Evolutionary conservation across 2,329 filamentous ascomycete genomes (phyloP).

Genomic region (Botrytis pseudocinerea): DNA sequence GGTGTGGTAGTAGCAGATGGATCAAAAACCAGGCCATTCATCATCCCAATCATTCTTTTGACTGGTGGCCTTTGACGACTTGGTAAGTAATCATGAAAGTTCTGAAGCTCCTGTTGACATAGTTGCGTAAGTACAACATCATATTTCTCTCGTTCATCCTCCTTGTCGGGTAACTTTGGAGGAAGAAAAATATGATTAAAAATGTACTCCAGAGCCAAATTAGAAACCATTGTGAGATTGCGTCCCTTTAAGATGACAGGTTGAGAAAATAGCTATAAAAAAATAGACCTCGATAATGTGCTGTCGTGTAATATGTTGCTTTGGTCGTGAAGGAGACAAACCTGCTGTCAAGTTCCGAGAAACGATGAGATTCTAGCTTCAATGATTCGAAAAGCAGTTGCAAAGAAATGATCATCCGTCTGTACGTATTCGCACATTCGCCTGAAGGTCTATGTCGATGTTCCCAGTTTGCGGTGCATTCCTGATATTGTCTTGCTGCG

Average conservation of each 20-base stretch:
- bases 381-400: background rate
- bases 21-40: background rate
- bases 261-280: background rate
- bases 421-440: too few relatives aligned
- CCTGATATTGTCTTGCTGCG: background rate
- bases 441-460: too few relatives aligned
- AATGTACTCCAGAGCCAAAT: slow-evolving; percentile 38
- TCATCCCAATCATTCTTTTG: background rate
- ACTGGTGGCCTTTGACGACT: background rate
- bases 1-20: background rate
- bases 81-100: slow-evolving; percentile 4
- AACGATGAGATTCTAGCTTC: background rate
- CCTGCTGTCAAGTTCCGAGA: background rate
- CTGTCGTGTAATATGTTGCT: background rate
- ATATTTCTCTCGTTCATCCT: slow-evolving; percentile 31
- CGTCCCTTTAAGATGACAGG: too few relatives aligned
- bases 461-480: background rate
- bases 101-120: slow-evolving; percentile 9
- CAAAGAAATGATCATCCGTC: background rate
- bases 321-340: too few relatives aligned
- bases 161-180: slow-evolving; percentile 47
- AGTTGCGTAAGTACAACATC: slow-evolving; percentile 25
- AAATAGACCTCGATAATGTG: too few relatives aligned
- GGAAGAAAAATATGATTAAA: slow-evolving; percentile 52
- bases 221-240: background rate